Conservation (phyloP, 345 rosid genomes). For the Tarenaya hassleriana region DNA sequence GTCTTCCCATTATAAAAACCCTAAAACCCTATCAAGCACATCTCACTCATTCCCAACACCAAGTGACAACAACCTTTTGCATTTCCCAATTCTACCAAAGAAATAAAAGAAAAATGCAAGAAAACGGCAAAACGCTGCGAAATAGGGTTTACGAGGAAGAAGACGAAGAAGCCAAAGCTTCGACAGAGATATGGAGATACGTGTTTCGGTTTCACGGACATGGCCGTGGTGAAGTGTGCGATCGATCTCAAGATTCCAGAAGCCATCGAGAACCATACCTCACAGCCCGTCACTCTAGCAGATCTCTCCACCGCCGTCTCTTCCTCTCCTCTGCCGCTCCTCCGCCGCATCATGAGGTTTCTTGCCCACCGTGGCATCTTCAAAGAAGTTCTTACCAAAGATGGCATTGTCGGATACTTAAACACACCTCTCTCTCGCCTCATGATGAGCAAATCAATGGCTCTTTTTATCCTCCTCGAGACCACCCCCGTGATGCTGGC, state of each 20-base stretch:
- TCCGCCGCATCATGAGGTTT: constrained; percentile 60
- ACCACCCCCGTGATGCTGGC: constrained; percentile 47
- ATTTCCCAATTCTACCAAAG: too few species aligned
- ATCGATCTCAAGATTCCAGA: constrained; percentile 69
- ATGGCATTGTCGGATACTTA: constrained; percentile 28
- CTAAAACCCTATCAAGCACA: too few species aligned
- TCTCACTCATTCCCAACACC: too few species aligned
- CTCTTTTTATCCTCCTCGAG: constrained; percentile 37
- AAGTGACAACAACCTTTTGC: too few species aligned
- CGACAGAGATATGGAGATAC: constrained; percentile 49
- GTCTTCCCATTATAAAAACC: constrained; percentile 7
- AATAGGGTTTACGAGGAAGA: too few species aligned
- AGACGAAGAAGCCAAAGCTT: constrained; percentile 40
- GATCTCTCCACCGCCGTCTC: constrained; percentile 44
- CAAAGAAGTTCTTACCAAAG: constrained; percentile 28
- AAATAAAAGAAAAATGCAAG: too few species aligned
- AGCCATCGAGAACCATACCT: constrained; percentile 39
- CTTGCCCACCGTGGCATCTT: constrained; percentile 43
- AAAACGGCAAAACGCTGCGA: too few species aligned
- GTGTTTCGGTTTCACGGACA: constrained; percentile 42
- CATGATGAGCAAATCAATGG: constrained; percentile 37
- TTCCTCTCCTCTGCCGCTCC: constrained; percentile 43
- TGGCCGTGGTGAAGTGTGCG: constrained; percentile 69
- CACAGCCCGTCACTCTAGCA: constrained; percentile 40
- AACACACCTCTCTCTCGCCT: constrained; percentile 59